Conservation (phyloP, 2,329 filamentous ascomycete species). For the Teratosphaeria pseudoeucalypti region DNA sequence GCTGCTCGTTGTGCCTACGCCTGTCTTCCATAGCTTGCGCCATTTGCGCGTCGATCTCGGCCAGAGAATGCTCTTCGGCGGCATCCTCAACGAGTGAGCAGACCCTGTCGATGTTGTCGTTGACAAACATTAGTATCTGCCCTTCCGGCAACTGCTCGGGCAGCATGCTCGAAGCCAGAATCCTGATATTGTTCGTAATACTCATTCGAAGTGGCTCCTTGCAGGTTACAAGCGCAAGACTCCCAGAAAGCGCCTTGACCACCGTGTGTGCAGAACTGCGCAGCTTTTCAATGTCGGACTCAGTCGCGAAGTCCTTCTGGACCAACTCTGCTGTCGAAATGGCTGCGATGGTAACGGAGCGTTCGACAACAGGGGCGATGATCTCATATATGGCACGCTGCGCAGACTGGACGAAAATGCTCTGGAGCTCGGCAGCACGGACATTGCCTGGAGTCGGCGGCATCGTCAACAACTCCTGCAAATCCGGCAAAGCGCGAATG, state of each 20-base stretch:
- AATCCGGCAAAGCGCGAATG: constrained; percentile 71
- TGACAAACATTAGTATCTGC: constrained; percentile 96
- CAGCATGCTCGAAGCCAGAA: constrained; percentile 54
- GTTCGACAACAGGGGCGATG: constrained; percentile 91
- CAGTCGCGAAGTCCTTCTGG: constrained; percentile 90
- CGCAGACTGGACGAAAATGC: constrained; percentile 75
- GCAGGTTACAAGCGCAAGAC: constrained; percentile 90
- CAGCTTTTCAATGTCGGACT: constrained; percentile 78
- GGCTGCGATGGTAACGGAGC: constrained; percentile 93
- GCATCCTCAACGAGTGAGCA: constrained; percentile 92
- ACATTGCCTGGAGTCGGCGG: constrained; percentile 69
- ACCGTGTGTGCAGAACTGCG: constrained; percentile 82
- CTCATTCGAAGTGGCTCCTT: constrained; percentile 94
- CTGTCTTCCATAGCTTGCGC: constrained; percentile 69
- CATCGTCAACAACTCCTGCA: constrained; percentile 67
- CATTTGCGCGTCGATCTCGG: constrained; percentile 91
- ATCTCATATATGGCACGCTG: constrained; percentile 90
- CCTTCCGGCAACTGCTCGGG: constrained; percentile 77
- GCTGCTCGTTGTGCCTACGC: constrained; percentile 60
- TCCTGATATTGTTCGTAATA: constrained; percentile 94
- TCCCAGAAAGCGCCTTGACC: constrained; percentile 89
- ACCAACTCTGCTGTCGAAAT: constrained; percentile 95
- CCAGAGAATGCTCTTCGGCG: constrained; percentile 82
- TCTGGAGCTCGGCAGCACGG: constrained; percentile 53
- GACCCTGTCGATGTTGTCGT: constrained; percentile 88